Evolutionary conservation across 352 stramenopile genomes (phyloP), one percentile per base, ranked within the genome.

Genomic region (Blastocystis sp.): DNA sequence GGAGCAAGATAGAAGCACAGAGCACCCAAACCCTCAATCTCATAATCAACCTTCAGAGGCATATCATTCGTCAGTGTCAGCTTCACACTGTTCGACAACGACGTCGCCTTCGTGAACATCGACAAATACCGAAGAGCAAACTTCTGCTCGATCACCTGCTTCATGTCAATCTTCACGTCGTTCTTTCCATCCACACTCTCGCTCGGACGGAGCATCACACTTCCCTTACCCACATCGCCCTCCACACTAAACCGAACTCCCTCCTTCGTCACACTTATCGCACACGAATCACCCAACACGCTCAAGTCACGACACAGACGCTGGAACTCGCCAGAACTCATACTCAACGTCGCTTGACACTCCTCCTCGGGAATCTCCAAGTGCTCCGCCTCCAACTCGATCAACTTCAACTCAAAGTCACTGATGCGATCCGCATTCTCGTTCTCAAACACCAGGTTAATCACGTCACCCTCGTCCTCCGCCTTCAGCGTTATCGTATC

Each of bases 111-210:
- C 76, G 96, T 98, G 90, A 99, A 99, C 91, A 98, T 97, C 92
- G 98, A 98, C 91, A 99, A 93, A 93, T 99, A 99, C 76, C 96
- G 94, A 64, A 99, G 92, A 62, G 97, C 97, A 91, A 99, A 99
- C 87, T 94, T 98, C 68, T 99, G 93, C 91, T 98, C 95, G 45
- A 99, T 96, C 11, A 96, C 95, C 91, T 99, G 96, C 90, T 98
- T 93, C 95, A 99, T 98, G 59, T 97, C 95, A 90, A 99, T 98
- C 89, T 96, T 95, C 59, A 98, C 42, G n/a, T 90, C 92, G 76
- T 95, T 92, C 78, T 95, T 95, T 43, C 96, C 93, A 38, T 93
- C 92, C 10, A 91, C 90, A 64, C 89, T 89, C 87, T 94, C 94
- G 66, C 65, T 95, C 91, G 95, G 94, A 91, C 95, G 95, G 84